These are phyloP conservation scores for Ophiostoma sp. DNA, from an alignment of 2,329 filamentous ascomycete genomes.

Conservation along the genomic window DNA sequence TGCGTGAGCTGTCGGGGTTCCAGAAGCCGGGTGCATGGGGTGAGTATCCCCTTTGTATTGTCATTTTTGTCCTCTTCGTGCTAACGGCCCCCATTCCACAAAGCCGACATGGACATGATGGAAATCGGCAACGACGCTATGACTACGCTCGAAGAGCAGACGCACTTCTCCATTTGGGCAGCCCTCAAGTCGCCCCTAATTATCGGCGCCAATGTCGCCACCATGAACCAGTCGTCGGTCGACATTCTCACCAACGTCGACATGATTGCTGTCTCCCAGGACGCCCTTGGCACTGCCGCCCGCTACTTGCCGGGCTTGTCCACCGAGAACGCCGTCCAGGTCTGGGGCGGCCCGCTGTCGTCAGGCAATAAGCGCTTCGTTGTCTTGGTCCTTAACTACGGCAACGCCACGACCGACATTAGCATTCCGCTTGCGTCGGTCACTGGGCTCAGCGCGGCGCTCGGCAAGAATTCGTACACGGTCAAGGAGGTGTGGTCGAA, in stretches of 20 bases:
- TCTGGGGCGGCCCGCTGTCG: constrained; percentile 25
- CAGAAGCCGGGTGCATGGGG: constrained; percentile 36
- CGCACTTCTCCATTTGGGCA: constrained; percentile 49
- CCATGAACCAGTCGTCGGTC: constrained; percentile 38
- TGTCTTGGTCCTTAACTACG: constrained; percentile 20
- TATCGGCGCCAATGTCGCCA: constrained; percentile 43
- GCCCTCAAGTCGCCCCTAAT: constrained; percentile 48
- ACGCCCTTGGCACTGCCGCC: constrained; percentile 12
- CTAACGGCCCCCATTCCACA: not conserved
- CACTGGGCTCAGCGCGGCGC: not conserved
- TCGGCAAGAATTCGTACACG: not conserved
- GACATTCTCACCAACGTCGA: constrained; percentile 42
- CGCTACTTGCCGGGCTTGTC: not conserved
- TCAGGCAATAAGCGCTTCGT: constrained; percentile 26
- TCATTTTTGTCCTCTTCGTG: not conserved
- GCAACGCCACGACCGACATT: constrained; percentile 9
- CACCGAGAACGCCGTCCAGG: constrained; percentile 23
- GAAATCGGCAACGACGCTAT: constrained; percentile 44
- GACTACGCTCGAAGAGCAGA: constrained; percentile 42
- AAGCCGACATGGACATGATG: constrained; percentile 45
- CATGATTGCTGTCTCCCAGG: constrained; percentile 35
- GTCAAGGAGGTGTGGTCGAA: not conserved
- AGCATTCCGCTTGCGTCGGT: not conserved
- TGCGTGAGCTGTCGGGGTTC: constrained; percentile 38
- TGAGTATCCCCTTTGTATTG: constrained; percentile 22